These are phyloP conservation scores for Cyberlindnera euphorbiiphila DNA, from an alignment of 805 yeast species.

Conservation along the genomic window DNA sequence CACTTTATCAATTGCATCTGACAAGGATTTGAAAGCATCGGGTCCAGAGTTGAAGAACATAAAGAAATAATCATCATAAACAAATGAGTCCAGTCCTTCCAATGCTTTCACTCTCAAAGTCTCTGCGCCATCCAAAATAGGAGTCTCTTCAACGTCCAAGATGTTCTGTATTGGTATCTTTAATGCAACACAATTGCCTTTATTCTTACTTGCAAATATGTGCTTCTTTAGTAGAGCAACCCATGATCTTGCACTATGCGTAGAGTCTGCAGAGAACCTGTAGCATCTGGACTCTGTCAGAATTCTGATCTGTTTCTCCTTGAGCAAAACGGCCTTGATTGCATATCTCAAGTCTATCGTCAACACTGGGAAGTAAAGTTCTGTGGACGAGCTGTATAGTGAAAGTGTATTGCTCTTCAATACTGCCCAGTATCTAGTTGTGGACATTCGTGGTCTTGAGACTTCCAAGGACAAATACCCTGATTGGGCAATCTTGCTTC, in stretches of 20 bases:
- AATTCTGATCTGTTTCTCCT: conserved; percentile 40
- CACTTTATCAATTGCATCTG: conserved; percentile 31
- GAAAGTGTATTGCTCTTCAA: conserved; percentile 65
- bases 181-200: conserved; percentile 67
- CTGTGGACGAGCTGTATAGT: conserved; percentile 66
- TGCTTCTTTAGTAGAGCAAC: conserved; percentile 67
- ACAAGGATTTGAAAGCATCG: conserved; percentile 38
- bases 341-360: conserved; percentile 71
- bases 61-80: conserved; percentile 66
- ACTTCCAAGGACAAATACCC: conserved; percentile 49
- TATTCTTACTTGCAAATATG: conserved; percentile 69
- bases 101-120: conserved; percentile 59
- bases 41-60: conserved; percentile 58
- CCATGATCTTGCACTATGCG: conserved; percentile 78
- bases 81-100: conserved; percentile 49
- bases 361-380: conserved; percentile 76
- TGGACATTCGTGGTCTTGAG: conserved; percentile 25
- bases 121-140: conserved; percentile 52
- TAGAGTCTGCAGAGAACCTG: conserved; percentile 69
- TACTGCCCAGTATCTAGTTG: conserved; percentile 72
- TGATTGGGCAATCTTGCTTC: conserved; percentile 40
- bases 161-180: conserved; percentile 73
- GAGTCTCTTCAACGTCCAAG: conserved; percentile 52
- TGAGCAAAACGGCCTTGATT: conserved; percentile 48
- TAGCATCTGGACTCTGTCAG: conserved; percentile 54